phyloP scores from a whole-genome alignment of 2,329 filamentous ascomycete genomes.

The Aspergillus aculeatus region DNA sequence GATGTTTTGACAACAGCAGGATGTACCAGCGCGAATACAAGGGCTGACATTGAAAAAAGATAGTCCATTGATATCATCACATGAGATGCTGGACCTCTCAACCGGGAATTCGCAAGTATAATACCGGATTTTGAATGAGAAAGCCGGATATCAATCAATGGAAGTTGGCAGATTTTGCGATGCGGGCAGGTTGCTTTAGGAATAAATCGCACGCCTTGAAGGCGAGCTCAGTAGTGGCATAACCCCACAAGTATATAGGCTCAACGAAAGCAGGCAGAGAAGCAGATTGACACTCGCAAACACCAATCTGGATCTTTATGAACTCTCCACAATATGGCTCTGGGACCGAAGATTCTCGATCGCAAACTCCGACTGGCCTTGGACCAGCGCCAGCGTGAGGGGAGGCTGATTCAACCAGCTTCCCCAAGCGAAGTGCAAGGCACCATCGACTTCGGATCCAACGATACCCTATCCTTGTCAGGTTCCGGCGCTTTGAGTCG shows the following conservation, averaged over 20 bases:
- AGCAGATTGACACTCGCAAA: background rate
- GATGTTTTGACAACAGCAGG: background rate
- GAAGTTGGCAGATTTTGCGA: background rate
- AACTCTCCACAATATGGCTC: conserved; percentile 3
- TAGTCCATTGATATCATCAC: background rate
- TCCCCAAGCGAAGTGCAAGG: conserved; percentile 4
- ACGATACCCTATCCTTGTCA: conserved; percentile 17
- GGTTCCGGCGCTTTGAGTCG: conserved; percentile 9
- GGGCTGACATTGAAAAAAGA: background rate
- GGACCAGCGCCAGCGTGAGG: conserved; percentile 9
- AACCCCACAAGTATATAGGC: background rate
- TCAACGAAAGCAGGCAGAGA: background rate
- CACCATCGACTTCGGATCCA: conserved; percentile 17
- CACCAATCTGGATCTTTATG: background rate
- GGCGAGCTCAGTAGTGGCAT: background rate
- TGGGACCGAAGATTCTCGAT: conserved; percentile 6
- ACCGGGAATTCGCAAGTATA: background rate
- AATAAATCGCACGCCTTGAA: background rate
- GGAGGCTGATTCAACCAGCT: conserved; percentile 9
- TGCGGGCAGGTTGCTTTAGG: background rate
- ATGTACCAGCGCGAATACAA: background rate
- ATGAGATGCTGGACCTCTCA: background rate
- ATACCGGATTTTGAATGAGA: background rate
- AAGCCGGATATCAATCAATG: background rate
- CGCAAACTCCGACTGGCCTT: conserved; percentile 7